phyloP scores from a whole-genome alignment of 768 basidiomycete species.

The Suillus brevipes region DNA sequence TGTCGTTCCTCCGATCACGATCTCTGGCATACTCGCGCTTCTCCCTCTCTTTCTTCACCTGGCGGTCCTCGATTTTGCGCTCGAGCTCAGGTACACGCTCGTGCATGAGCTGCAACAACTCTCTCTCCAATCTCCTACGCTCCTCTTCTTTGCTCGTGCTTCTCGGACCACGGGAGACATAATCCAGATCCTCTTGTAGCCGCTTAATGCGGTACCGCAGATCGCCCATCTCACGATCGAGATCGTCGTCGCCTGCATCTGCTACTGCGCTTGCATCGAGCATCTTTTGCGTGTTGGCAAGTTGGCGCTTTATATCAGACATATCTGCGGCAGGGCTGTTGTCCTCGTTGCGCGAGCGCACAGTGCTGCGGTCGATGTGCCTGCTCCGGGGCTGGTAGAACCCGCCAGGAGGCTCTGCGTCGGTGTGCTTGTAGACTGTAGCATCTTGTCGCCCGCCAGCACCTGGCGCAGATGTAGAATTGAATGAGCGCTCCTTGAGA shows the following conservation, averaged over 20 bases:
- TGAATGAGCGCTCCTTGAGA: slow-evolving; percentile 73
- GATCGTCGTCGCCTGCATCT: slow-evolving; percentile 80
- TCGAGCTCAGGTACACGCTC: slow-evolving; percentile 92
- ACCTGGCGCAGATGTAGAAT: slow-evolving; percentile 47
- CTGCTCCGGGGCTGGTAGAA: slow-evolving; percentile 81
- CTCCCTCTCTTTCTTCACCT: slow-evolving; percentile 75
- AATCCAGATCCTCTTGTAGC: slow-evolving; percentile 90
- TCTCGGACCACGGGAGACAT: slow-evolving; percentile 74
- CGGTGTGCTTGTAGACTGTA: slow-evolving; percentile 86
- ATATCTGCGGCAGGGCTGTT: slow-evolving; percentile 65
- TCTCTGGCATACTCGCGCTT: slow-evolving; percentile 77
- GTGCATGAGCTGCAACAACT: slow-evolving; percentile 82
- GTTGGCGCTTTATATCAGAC: slow-evolving; percentile 80
- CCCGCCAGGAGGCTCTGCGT: slow-evolving; percentile 54
- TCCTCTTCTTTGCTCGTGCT: slow-evolving; percentile 81
- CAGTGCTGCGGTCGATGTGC: slow-evolving; percentile 81
- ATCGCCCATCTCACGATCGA: slow-evolving; percentile 90
- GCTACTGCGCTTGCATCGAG: slow-evolving; percentile 74
- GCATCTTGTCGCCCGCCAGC: slow-evolving; percentile 78
- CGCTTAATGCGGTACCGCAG: slow-evolving; percentile 82
- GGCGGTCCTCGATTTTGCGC: slow-evolving; percentile 74
- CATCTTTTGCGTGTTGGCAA: slow-evolving; percentile 77
- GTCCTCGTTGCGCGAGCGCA: slow-evolving; percentile 74
- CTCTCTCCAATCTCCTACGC: slow-evolving; percentile 80
- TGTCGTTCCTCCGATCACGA: slow-evolving; percentile 81